phyloP scores from a whole-genome alignment of 495 filamentous ascomycete species.

The Trichoderma asperelloides region DNA sequence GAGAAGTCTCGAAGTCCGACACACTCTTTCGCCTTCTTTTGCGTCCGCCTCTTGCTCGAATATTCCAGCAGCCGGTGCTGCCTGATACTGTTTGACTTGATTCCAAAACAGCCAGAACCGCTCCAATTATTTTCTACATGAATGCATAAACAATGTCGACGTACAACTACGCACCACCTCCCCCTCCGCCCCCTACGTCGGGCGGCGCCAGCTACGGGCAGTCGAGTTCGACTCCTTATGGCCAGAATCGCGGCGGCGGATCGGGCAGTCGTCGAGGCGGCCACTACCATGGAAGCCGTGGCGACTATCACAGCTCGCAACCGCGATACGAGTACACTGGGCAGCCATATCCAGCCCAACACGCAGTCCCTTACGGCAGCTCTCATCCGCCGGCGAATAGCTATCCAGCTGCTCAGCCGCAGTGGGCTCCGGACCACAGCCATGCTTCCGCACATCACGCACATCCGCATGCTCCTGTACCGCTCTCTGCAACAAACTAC shows the following conservation, averaged over 20 bases:
- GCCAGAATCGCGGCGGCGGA: slow-evolving; percentile 22
- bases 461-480: slow-evolving; percentile 25
- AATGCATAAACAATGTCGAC: slow-evolving; percentile 24
- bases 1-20: slow-evolving; percentile 9
- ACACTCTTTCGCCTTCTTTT: background rate
- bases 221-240: slow-evolving; percentile 16
- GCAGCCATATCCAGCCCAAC: slow-evolving; percentile 19
- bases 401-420: slow-evolving; percentile 21
- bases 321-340: slow-evolving; percentile 13
- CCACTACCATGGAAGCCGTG: slow-evolving; percentile 27
- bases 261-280: slow-evolving; percentile 27
- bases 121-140: background rate
- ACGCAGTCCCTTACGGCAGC: slow-evolving; percentile 18
- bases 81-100: background rate
- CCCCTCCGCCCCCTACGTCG: slow-evolving; percentile 40
- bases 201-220: slow-evolving; percentile 19
- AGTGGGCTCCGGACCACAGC: slow-evolving; percentile 23
- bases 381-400: slow-evolving; percentile 19
- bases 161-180: slow-evolving; percentile 47
- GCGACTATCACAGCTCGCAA: slow-evolving; percentile 7
- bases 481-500: slow-evolving; percentile 38
- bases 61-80: background rate
- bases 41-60: background rate
- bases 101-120: background rate
- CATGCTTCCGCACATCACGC: slow-evolving; percentile 12